These are phyloP conservation scores for Rhizoclosmatium sp. DNA, from an alignment of 192 early-diverging fungal species.

Conservation along the genomic window DNA sequence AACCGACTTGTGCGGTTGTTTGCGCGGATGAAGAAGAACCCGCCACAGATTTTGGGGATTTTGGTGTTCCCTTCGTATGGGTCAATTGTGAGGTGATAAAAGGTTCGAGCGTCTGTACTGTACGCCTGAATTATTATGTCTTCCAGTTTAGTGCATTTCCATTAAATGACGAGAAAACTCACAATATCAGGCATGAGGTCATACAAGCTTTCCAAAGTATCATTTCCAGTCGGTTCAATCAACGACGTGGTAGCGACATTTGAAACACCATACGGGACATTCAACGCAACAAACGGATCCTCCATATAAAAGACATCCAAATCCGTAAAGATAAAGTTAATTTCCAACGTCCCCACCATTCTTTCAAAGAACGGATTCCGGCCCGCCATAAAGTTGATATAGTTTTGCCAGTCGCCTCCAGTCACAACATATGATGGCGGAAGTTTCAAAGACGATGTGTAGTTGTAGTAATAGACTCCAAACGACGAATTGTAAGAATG, in stretches of 20 bases:
- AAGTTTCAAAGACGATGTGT: background rate
- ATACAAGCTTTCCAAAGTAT: background rate
- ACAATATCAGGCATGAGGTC: too few species aligned
- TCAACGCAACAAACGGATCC: conserved; percentile 25
- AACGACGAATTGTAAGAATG: background rate
- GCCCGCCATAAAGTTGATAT: conserved; percentile 7
- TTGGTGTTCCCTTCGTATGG: conserved; percentile 26
- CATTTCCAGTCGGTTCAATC: background rate
- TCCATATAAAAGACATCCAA: conserved; percentile 1
- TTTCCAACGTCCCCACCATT: background rate
- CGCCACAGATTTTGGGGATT: conserved; percentile 34
- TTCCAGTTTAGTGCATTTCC: too few species aligned
- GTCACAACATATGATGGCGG: background rate
- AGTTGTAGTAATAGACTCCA: conserved; percentile 18
- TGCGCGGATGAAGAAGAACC: conserved; percentile 27
- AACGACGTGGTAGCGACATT: background rate
- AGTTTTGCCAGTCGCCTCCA: background rate
- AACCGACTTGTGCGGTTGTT: conserved; percentile 4
- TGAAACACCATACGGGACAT: conserved; percentile 22
- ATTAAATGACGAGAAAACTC: too few species aligned
- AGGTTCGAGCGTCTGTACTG: conserved; percentile 22
- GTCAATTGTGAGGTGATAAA: conserved; percentile 22
- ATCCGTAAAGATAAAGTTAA: conserved; percentile 30
- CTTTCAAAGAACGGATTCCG: conserved; percentile 20
- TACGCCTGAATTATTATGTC: background rate